phyloP scores from a whole-genome alignment of 192 early-diverging fungal species.

The Backusella parvicylindrica region DNA sequence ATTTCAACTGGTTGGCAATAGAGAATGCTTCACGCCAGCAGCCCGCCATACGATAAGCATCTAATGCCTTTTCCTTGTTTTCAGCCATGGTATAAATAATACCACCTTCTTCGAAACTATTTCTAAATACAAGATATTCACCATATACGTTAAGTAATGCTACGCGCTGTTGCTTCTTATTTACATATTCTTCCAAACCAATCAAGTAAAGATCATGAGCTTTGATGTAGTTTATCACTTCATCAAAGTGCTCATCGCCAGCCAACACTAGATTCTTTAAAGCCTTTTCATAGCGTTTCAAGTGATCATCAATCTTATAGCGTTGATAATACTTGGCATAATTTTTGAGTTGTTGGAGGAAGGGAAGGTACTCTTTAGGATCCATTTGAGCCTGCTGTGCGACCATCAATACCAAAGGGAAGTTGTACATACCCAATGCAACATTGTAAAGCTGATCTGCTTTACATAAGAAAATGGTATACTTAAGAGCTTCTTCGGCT shows the following conservation, averaged over 20 bases:
- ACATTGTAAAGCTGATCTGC: conserved; percentile 87
- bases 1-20: conserved; percentile 54
- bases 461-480: conserved; percentile 89
- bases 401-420: conserved; percentile 87
- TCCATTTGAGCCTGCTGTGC: conserved; percentile 98
- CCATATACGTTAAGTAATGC: conserved; percentile 53
- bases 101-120: conserved; percentile 65
- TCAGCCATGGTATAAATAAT: conserved; percentile 56
- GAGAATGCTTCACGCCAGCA: conserved; percentile 68
- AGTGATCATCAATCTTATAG: conserved; percentile 85
- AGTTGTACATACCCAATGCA: conserved; percentile 93
- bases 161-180: conserved; percentile 40
- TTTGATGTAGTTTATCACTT: conserved; percentile 60
- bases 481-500: conserved; percentile 85
- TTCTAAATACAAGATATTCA: conserved; percentile 51
- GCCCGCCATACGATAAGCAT: conserved; percentile 49
- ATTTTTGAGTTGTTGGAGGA: conserved; percentile 75
- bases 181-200: conserved; percentile 56
- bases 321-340: conserved; percentile 78
- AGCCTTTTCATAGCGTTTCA: conserved; percentile 66
- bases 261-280: conserved; percentile 63
- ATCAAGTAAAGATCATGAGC: conserved; percentile 61
- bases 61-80: conserved; percentile 54
- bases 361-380: conserved; percentile 92
- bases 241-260: conserved; percentile 49